A percentile compares a stretch with the other conserved stretches of the same genome.
Evolutionary conservation across 208 protist species (phyloP).

Genomic region (Leishmania tarentolae): DNA sequence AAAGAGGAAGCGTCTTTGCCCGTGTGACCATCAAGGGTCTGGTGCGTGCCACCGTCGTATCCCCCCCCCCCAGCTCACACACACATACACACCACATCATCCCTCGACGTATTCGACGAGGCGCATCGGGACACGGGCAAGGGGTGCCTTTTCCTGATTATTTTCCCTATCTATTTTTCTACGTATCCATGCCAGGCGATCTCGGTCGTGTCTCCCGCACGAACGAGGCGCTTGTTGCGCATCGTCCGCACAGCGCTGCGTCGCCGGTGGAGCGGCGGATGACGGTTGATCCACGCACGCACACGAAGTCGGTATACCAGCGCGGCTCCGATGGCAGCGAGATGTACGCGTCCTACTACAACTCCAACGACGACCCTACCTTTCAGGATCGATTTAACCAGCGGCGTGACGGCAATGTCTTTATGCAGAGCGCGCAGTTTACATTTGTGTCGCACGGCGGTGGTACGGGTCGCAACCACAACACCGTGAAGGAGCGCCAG

Average conservation of each 20-base stretch:
- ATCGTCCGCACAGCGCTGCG: not conserved
- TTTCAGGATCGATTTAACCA: constrained; percentile 32
- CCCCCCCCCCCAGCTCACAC: too few species aligned
- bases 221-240: not conserved
- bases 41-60: not conserved
- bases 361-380: constrained; percentile 42
- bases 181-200: constrained; percentile 5
- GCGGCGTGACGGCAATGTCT: not conserved
- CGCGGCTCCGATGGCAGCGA: constrained; percentile 23
- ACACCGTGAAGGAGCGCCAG: not conserved
- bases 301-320: constrained; percentile 25
- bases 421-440: constrained; percentile 9
- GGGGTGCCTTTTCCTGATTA: too few species aligned
- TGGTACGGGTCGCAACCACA: not conserved
- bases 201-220: not conserved
- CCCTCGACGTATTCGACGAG: not conserved
- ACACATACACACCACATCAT: not conserved
- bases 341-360: constrained; percentile 41
- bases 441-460: constrained; percentile 14
- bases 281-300: constrained; percentile 26
- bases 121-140: too few species aligned
- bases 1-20: not conserved
- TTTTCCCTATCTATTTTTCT: not conserved
- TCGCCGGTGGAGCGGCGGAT: constrained; percentile 8
- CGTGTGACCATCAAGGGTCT: not conserved